Percentiles rank a stretch among this genome's conserved stretches.
Conservation (phyloP, 352 stramenopile species). For the Discostella stelligera region DNA sequence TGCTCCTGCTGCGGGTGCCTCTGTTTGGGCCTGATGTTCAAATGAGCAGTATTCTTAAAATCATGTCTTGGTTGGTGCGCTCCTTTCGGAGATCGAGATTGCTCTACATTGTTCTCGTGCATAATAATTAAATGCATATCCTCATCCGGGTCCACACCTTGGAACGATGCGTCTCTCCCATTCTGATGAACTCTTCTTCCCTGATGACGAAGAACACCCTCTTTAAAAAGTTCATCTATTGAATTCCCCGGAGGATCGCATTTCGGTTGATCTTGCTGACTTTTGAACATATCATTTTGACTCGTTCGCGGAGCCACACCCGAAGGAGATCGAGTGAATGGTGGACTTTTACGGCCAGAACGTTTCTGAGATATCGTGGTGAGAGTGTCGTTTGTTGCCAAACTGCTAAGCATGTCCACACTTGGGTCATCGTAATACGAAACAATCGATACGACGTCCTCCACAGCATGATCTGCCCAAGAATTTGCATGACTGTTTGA, state of each 20-base stretch:
- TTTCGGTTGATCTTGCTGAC: neutral
- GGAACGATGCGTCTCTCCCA: neutral
- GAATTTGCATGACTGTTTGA: too few species aligned
- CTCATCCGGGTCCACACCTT: constrained; percentile 3
- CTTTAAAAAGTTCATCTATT: constrained; percentile 32
- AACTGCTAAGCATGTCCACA: constrained; percentile 30
- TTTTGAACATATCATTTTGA: neutral
- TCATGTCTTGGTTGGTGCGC: neutral
- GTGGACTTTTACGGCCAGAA: neutral
- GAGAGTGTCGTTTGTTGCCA: constrained; percentile 25
- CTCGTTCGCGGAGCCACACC: neutral
- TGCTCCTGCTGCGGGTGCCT: neutral
- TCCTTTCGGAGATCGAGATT: neutral
- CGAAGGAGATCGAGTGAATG: neutral
- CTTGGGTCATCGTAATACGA: constrained; percentile 45
- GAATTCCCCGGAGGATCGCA: constrained; percentile 39
- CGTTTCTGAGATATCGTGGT: constrained; percentile 2
- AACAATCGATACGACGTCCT: constrained; percentile 35
- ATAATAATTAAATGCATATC: neutral
- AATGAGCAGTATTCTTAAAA: neutral
- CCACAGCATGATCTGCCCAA: neutral
- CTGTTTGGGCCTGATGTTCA: neutral
- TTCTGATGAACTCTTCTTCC: neutral
- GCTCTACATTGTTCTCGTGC: neutral
- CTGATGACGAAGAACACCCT: constrained; percentile 1